Evolutionary conservation across 352 stramenopile species (phyloP).

Genomic region (Globisporangium barbulae): DNA sequence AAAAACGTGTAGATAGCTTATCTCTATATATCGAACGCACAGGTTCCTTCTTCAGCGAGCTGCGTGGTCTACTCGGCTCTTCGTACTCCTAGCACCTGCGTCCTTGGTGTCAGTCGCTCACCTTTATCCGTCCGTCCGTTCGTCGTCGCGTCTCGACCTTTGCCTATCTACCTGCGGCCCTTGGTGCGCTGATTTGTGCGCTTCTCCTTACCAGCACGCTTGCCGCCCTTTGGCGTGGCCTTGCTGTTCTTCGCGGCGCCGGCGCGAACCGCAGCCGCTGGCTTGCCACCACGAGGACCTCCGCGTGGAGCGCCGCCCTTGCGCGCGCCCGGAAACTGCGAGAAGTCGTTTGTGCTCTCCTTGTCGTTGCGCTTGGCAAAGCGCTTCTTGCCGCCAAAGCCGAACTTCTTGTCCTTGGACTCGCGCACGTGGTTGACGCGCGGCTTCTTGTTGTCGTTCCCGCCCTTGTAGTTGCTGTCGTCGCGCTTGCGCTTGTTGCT

Average conservation of each 20-base stretch:
- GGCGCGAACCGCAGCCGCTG: slow-evolving; percentile 22
- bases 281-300: slow-evolving; percentile 31
- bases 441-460: slow-evolving; percentile 52
- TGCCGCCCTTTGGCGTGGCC: slow-evolving; percentile 36
- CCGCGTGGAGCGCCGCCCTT: slow-evolving; percentile 20
- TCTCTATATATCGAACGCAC: slow-evolving; percentile 24
- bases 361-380: slow-evolving; percentile 77
- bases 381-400: slow-evolving; percentile 79
- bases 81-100: neutral
- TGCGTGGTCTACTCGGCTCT: neutral
- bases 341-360: slow-evolving; percentile 81
- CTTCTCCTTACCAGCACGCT: slow-evolving; percentile 58
- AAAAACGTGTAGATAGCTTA: slow-evolving; percentile 16
- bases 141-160: neutral
- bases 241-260: slow-evolving; percentile 17
- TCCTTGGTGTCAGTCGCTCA: neutral
- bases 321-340: slow-evolving; percentile 49
- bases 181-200: slow-evolving; percentile 51
- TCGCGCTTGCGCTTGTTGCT: slow-evolving; percentile 47
- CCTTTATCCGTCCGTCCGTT: neutral
- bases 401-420: slow-evolving; percentile 80
- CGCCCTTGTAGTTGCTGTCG: slow-evolving; percentile 18
- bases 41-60: neutral
- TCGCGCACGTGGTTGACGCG: slow-evolving; percentile 67
- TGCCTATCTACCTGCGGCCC: slow-evolving; percentile 29